Percentiles rank a stretch among this genome's conserved stretches.
These are phyloP conservation scores for Gossypium ekmanianum DNA, from an alignment of 345 rosid species.

Conservation along the genomic window DNA sequence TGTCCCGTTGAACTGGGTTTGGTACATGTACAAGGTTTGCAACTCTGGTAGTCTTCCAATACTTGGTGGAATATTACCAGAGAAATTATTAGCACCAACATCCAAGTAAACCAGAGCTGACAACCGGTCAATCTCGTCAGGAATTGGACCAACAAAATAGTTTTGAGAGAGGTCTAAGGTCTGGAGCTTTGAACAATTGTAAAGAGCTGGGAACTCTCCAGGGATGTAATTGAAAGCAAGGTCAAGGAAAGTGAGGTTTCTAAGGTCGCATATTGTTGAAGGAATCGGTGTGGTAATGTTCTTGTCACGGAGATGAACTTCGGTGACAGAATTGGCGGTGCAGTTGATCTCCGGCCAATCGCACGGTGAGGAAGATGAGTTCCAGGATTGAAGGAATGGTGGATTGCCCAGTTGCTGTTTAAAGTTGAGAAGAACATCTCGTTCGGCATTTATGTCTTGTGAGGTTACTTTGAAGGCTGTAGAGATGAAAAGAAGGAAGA, in stretches of 20 bases:
- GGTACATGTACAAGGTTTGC: constrained; percentile 31
- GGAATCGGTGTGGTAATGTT: constrained; percentile 52
- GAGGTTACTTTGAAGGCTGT: constrained; percentile 45
- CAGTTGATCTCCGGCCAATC: constrained; percentile 57
- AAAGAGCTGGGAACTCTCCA: constrained; percentile 61
- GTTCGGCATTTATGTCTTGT: constrained; percentile 30
- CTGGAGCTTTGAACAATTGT: constrained; percentile 58
- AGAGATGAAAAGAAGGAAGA: constrained; percentile 32
- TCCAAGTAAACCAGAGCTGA: constrained; percentile 46
- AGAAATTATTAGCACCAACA: constrained; percentile 50
- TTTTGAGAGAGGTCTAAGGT: constrained; percentile 60
- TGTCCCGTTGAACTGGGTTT: constrained; percentile 58
- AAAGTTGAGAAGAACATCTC: constrained; percentile 46
- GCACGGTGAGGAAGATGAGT: constrained; percentile 54
- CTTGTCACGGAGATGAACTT: constrained; percentile 26
- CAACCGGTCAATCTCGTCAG: constrained; percentile 52
- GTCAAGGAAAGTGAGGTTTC: constrained; percentile 40
- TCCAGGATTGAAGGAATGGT: constrained; percentile 54
- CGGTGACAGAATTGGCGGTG: constrained; percentile 39
- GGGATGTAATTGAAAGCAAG: constrained; percentile 48
- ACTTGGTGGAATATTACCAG: constrained; percentile 62
- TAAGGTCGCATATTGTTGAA: constrained; percentile 55
- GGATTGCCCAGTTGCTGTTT: constrained; percentile 60
- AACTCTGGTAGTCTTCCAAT: constrained; percentile 47
- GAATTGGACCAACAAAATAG: constrained; percentile 58